Percentiles rank a stretch among this genome's conserved stretches.
Evolutionary conservation across 768 basidiomycete genomes (phyloP).

Genomic region (Pleurotus pulmonarius): DNA sequence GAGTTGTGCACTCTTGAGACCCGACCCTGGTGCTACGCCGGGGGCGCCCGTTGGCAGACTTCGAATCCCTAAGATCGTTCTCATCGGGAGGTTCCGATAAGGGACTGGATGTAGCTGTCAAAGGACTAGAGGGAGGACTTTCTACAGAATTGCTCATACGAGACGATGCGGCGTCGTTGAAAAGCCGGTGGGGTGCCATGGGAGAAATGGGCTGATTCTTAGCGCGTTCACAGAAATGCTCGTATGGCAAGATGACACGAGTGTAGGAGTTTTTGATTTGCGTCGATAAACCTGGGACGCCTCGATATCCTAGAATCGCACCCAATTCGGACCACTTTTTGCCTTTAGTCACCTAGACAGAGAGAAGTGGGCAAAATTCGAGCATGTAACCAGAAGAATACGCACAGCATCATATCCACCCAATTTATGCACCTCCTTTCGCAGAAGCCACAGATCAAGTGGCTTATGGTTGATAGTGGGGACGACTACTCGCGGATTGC

Average conservation of each 20-base stretch:
- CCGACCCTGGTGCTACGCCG: conserved; percentile 51
- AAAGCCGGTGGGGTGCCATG: conserved; percentile 21
- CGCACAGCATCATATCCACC: conserved; percentile 87
- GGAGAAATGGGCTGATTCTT: conserved; percentile 59
- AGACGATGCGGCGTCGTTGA: conserved; percentile 37
- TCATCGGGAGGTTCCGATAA: conserved; percentile 82
- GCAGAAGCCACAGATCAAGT: conserved; percentile 88
- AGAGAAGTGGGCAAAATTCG: conserved; percentile 16
- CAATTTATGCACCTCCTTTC: conserved; percentile 85
- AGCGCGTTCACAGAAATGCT: conserved; percentile 79
- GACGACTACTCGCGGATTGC: conserved; percentile 84
- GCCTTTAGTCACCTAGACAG: conserved; percentile 67
- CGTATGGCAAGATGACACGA: conserved; percentile 93
- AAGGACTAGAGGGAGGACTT: conserved; percentile 69
- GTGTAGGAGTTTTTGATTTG: conserved; percentile 89
- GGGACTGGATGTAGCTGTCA: conserved; percentile 74
- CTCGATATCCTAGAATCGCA: conserved; percentile 76
- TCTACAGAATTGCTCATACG: conserved; percentile 39
- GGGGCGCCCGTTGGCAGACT: conserved; percentile 35
- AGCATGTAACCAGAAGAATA: conserved; percentile 11
- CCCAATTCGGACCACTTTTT: conserved; percentile 91
- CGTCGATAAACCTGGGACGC: conserved; percentile 76
- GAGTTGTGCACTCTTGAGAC: conserved; percentile 44
- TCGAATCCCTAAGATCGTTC: conserved; percentile 52
- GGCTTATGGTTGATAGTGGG: conserved; percentile 92